These are phyloP conservation scores for Acanthamoeba triangularis DNA, from an alignment of 208 protist species.

Conservation along the genomic window DNA sequence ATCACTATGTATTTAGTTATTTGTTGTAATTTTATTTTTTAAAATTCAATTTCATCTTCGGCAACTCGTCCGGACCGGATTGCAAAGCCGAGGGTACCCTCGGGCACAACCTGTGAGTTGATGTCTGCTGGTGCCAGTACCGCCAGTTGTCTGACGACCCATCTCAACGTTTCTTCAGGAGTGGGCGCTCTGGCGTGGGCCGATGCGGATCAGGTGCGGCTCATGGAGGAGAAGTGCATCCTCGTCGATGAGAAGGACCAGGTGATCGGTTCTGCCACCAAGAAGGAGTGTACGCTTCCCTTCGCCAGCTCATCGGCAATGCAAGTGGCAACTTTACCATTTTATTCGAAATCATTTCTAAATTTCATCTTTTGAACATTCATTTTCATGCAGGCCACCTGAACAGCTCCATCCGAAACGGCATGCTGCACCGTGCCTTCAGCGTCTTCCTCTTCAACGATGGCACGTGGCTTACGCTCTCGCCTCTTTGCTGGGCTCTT, in stretches of 20 bases:
- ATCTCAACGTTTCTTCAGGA: not conserved
- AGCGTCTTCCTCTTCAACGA: constrained; percentile 73
- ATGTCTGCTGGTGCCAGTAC: no score
- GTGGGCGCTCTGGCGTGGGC: not conserved
- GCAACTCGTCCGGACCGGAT: no score
- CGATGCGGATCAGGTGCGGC: constrained; percentile 84
- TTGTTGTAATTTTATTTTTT: no score
- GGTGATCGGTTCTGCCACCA: constrained; percentile 84
- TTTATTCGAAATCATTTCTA: no score
- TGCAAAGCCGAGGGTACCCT: no score
- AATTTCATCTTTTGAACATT: constrained; percentile 75
- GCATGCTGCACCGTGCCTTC: constrained; percentile 90
- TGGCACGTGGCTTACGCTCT: not conserved
- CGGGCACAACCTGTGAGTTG: no score
- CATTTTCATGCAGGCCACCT: no score
- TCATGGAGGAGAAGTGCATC: constrained; percentile 90
- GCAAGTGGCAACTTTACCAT: no score
- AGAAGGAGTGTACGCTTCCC: constrained; percentile 84
- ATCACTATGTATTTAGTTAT: no score
- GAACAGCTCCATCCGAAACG: constrained; percentile 87
- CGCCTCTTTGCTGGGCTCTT: not conserved
- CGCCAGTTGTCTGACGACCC: no score
- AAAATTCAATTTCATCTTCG: no score
- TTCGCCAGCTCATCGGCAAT: no score
- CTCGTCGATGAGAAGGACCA: constrained; percentile 88